A percentile compares a stretch with the other conserved stretches of the same genome.
Conservation (phyloP, 1,139 yeast genomes). For the Yamadazyma oceani region DNA sequence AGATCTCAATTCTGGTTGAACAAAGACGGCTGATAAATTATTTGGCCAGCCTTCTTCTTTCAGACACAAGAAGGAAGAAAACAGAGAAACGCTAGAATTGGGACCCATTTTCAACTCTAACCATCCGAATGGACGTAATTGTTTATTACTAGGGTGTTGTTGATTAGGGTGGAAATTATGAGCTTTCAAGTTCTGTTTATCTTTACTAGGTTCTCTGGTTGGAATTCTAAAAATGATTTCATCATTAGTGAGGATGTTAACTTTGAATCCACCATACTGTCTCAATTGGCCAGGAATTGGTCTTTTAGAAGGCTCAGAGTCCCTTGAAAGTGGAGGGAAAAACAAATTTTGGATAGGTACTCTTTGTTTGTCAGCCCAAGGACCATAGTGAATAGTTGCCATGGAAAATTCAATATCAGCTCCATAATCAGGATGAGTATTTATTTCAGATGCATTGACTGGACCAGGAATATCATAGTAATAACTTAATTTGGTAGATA, state of each 20-base stretch:
- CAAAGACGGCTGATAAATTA: conserved; percentile 46
- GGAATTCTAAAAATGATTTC: conserved; percentile 75
- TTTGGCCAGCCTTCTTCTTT: conserved; percentile 59
- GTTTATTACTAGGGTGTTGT: conserved; percentile 1
- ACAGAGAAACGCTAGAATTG: conserved; percentile 49
- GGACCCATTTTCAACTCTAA: conserved; percentile 65
- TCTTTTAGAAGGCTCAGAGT: conserved; percentile 46
- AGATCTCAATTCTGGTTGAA: conserved; percentile 65
- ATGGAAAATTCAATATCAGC: conserved; percentile 57
- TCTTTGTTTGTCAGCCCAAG: conserved; percentile 93
- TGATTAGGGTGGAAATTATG: conserved; percentile 14
- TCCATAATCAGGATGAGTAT: conserved; percentile 58
- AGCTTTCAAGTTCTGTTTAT: conserved; percentile 35
- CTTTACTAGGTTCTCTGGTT: conserved; percentile 81
- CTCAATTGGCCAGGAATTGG: conserved; percentile 53
- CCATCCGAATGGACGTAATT: conserved; percentile 82
- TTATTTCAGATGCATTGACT: conserved; percentile 27
- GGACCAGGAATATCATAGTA: conserved; percentile 72
- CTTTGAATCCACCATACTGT: conserved; percentile 53
- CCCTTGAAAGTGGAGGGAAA: conserved; percentile 67
- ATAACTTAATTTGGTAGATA: conserved; percentile 52
- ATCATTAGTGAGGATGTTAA: conserved; percentile 59
- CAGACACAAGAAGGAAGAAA: conserved; percentile 54
- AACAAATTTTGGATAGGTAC: conserved; percentile 62
- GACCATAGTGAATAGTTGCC: conserved; percentile 82